Evolutionary conservation across 2,329 filamentous ascomycete species (phyloP).

Genomic region (Colletotrichum kahawae): DNA sequence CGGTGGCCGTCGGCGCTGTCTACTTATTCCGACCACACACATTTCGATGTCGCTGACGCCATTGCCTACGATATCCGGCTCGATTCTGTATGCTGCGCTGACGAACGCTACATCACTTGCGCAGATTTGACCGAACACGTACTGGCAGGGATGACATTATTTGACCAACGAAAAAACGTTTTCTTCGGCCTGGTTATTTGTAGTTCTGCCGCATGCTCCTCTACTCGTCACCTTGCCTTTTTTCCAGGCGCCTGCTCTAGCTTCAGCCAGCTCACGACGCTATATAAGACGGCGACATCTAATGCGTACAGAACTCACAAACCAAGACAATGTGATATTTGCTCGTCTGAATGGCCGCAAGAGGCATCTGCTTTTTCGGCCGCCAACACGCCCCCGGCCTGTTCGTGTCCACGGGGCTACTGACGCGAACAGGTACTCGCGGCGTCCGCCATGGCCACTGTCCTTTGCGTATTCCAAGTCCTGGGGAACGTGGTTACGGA

Average conservation of each 20-base stretch:
- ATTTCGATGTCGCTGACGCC: rapidly evolving
- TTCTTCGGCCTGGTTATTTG: neutral
- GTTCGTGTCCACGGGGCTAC: no score
- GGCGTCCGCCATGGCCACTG: rapidly evolving
- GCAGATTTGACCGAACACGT: no score
- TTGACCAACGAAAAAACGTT: no score
- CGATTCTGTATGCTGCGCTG: neutral
- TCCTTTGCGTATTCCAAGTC: neutral
- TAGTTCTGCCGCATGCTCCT: neutral
- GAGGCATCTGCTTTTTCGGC: neutral
- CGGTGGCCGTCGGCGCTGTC: rapidly evolving
- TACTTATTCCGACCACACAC: neutral
- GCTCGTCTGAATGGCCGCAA: neutral
- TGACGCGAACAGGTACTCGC: rapidly evolving
- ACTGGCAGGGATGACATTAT: no score
- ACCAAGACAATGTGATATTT: no score
- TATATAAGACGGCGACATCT: neutral
- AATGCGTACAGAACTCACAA: neutral
- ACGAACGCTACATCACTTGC: rapidly evolving
- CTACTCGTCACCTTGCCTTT: neutral
- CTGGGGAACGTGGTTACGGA: no score
- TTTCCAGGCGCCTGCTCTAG: neutral
- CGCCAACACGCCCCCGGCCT: no score
- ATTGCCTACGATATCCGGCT: rapidly evolving
- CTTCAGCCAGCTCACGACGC: neutral